Base-by-base conservation (phyloP, 2,329 filamentous ascomycete genomes). In the Penicillium hordei region DNA sequence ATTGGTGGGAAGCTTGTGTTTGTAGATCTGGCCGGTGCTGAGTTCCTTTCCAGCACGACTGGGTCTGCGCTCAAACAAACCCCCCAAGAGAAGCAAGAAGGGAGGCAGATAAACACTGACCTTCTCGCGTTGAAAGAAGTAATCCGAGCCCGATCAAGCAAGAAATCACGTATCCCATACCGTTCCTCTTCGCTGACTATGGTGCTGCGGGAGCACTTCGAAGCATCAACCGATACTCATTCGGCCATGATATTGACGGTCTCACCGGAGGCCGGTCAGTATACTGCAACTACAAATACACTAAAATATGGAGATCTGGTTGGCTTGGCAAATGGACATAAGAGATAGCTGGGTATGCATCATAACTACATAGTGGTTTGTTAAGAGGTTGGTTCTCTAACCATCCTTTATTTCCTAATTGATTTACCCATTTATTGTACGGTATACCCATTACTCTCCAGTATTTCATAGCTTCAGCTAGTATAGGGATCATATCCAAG, bases 61-160 rank as follows among this genome's bases (percentile, higher is more conserved):
- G 48, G 36, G n/a, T 39, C 42, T n/a, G 39, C 44, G 21, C 44
- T 58, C 1, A 73, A 70, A 46, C 73, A 72, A 58, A 75, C 71
- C 0, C 60, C 70, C 0, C 72, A 78, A 48, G 78, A 79, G 57
- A 70, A 69, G 13, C 72, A 74, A 48, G 70, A 79, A 61, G 73
- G 76, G 0, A 62, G 75, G 8, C 76, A 80, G 62, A 80, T 80
- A 57, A 81, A 80, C 34, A 72, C 73, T 0, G 78, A 80, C 61
- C 67, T 80, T 5, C 71, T 81, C 9, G 73, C 77, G 0, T 62
- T 80, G 48, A 80, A 80, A 57, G 77, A 80, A 52, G 78, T 80
- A 4, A 79, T 80, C n/a, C 68, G 78, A 1, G 76, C 78, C 1
- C 70, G 75, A 52, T 66, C 76, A 0, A 55, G 52, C 23, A 68